Evolutionary conservation across 495 filamentous ascomycete species (phyloP), one percentile per base, ranked within the genome.

Genomic region (Hyaloscypha variabilis): DNA sequence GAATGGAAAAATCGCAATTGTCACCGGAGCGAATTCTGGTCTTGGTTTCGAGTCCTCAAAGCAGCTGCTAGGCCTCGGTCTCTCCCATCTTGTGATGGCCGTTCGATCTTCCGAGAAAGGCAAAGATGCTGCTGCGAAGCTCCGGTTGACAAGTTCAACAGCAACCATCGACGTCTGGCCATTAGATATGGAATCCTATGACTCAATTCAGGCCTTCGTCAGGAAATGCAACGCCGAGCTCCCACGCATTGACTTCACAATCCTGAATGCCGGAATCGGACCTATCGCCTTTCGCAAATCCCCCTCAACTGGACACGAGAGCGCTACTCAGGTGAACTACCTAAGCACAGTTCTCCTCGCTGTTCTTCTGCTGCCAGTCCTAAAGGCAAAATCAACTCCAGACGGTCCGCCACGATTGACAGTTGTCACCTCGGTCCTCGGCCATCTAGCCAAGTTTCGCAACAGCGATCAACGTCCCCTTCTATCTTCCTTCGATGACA

Each of bases 221-320:
- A 63, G 71, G 2, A 74, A 69, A 6, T 6, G 34, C 2, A 28
- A 58, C 8, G n/a, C 0, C 1, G 10, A 73, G 77, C 0, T 64
- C 50, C n/a, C n/a, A n/a, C n/a, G n/a, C n/a, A 6, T 87, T 1
- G 80, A 87, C 63, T 75, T 82, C 4, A 77, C 72, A 13, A 75
- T 86, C 26, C 77, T 85, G 54, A 87, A 87, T 68, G 83, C 82
- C 11, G 85, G 82, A 6, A 5, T 83, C 14, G 42, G 39, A 24
- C 71, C 77, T 60, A 59, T 67, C 8, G 66, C 61, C 0, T 70
- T 70, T 11, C n/a, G n/a, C n/a, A n/a, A n/a, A n/a, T n/a, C n/a
- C n/a, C 52, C 61, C 0, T 56, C 34, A 6, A 85, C 82, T 10
- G 81, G 80, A 10, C 80, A 86, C 69, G 81, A 84, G 50, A 62